Percentiles rank a stretch among this genome's conserved stretches.
Evolutionary conservation across 805 yeast species (phyloP).

Genomic region (Saccharomycopsis sp.): DNA sequence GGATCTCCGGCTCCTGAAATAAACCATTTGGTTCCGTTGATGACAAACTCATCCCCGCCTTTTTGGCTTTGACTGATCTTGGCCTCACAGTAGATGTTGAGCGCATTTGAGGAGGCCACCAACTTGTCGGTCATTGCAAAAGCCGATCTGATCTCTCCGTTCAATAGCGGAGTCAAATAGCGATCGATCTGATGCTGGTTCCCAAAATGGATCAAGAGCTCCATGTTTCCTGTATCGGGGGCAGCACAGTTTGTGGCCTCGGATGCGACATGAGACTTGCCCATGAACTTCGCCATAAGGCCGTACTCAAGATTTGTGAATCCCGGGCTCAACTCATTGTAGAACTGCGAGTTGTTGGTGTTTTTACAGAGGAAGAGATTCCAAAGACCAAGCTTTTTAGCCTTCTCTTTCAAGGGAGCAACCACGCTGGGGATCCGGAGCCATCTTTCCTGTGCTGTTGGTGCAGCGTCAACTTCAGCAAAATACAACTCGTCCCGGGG

Average conservation of each 20-base stretch:
- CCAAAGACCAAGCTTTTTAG: slow-evolving; percentile 50
- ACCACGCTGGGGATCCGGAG: slow-evolving; percentile 38
- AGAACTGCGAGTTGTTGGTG: slow-evolving; percentile 29
- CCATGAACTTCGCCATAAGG: slow-evolving; percentile 56
- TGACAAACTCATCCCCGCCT: slow-evolving; percentile 30
- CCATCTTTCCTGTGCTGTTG: slow-evolving; percentile 40
- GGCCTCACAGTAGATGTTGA: slow-evolving; percentile 35
- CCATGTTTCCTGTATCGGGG: slow-evolving; percentile 65
- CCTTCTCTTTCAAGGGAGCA: slow-evolving; percentile 47
- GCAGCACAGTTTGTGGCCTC: slow-evolving; percentile 56
- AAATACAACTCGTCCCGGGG: slow-evolving; percentile 48
- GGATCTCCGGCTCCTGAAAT: slow-evolving; percentile 69
- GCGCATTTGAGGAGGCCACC: slow-evolving; percentile 54
- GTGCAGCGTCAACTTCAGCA: slow-evolving; percentile 31
- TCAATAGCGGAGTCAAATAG: slow-evolving; percentile 47
- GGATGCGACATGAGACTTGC: slow-evolving; percentile 47
- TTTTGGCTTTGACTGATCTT: slow-evolving; percentile 22
- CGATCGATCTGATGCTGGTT: slow-evolving; percentile 34
- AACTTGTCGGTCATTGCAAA: slow-evolving; percentile 62
- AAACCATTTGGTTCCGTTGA: slow-evolving; percentile 64
- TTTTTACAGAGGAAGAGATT: slow-evolving; percentile 48
- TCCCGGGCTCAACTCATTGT: slow-evolving; percentile 42
- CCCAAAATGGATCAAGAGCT: slow-evolving; percentile 27
- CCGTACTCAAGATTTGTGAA: slow-evolving; percentile 59
- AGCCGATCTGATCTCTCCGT: slow-evolving; percentile 52